Base-by-base conservation (phyloP, 202 grass and related monocot genomes). In the Setaria viridis region DNA sequence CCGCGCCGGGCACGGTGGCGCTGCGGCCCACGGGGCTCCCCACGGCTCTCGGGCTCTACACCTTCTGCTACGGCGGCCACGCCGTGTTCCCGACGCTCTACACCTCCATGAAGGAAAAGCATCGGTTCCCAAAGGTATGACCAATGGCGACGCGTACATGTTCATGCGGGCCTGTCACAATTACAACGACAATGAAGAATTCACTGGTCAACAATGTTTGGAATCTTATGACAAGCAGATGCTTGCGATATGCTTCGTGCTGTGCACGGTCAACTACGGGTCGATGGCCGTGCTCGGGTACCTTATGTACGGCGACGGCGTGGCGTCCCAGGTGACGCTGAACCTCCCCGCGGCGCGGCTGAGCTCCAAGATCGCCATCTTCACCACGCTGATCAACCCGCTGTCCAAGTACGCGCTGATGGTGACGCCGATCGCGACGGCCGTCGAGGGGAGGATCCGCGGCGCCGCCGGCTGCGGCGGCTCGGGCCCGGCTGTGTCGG, bases 291-390 rank as follows among this genome's bases (percentile, higher is more conserved):
- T 88, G 5, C 50, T 91, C 0, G 89, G 85, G 2, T 91, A 91
- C 89, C 71, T 85, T 32, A 91, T 88, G 85, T 91, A 85, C 58
- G 82, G 82, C 64, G 77, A 50, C 15, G 65, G 46, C 49, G 57
- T 91, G 57, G 4, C 72, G 64, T 88, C 85, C 17, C 82, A 88
- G 49, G 81, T 85, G 63, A 88, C 89, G 1, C 59, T 91, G 42
- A 90, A 87, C 79, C 88, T 87, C 12, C 80, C 84, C 2, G 41
- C 20, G 25, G 80, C 58, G 20, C 20, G 56, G 47, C 11, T 80
- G 13, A 79, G 63, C 50, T 84, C 84, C 51, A 90, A 69, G 59
- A 7, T 87, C 34, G 80, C 74, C 53, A 84, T 87, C 37, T 84
- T 59, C 65, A 83, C 80, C 8, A 84, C 49, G 16, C 49, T 90